Percentiles rank a stretch among this genome's conserved stretches.
Evolutionary conservation across 345 rosid genomes (phyloP).

Genomic region (Ceriops decandra): DNA sequence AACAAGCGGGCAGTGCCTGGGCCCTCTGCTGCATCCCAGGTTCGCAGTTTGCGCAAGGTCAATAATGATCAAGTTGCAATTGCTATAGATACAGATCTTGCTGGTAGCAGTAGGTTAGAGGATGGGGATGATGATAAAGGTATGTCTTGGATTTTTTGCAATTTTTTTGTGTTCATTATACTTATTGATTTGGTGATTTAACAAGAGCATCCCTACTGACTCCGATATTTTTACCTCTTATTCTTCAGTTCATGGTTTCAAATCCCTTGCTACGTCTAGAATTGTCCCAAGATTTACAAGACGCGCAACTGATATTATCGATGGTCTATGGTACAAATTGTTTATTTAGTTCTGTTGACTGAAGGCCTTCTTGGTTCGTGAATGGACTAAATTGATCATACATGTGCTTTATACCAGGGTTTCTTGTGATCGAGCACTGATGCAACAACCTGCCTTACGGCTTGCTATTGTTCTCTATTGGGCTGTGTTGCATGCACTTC

Average conservation of each 20-base stretch:
- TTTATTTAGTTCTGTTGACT: neutral
- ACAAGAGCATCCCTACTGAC: neutral
- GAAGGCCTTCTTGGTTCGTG: neutral
- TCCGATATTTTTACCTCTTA: neutral
- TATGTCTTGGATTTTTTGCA: constrained; percentile 17
- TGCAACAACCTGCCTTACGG: constrained; percentile 87
- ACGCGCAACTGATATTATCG: constrained; percentile 73
- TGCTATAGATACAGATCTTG: constrained; percentile 60
- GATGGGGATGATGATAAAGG: constrained; percentile 96
- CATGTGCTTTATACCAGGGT: constrained; percentile 49
- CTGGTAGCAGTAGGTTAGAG: constrained; percentile 49
- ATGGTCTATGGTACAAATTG: constrained; percentile 75
- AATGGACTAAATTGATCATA: neutral
- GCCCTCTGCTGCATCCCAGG: constrained; percentile 62
- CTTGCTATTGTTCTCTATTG: constrained; percentile 80
- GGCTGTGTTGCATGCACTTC: constrained; percentile 77
- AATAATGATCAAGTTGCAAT: constrained; percentile 89
- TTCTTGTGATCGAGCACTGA: constrained; percentile 88
- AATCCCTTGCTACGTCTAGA: constrained; percentile 83
- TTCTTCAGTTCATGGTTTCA: constrained; percentile 82
- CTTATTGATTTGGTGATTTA: neutral
- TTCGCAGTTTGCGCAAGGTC: constrained; percentile 79
- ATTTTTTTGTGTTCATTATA: neutral
- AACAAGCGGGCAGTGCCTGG: constrained; percentile 65
- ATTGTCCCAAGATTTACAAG: constrained; percentile 75